Conservation (phyloP, 495 filamentous ascomycete genomes). For the Aspergillus coremiiformis region DNA sequence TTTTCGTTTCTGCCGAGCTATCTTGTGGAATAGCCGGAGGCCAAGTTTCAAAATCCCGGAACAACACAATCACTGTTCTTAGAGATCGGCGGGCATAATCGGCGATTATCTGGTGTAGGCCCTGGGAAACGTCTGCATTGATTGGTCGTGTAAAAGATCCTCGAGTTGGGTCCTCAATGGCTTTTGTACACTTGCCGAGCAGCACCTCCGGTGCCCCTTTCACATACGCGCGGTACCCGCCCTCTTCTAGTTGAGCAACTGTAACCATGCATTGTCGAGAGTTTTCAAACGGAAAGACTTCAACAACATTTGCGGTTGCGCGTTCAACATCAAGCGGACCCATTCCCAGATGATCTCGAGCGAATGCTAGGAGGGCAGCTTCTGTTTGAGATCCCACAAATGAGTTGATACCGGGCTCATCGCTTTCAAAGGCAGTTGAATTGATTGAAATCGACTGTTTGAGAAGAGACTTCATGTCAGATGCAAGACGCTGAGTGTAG, state of each 20-base stretch:
- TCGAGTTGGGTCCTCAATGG: not conserved
- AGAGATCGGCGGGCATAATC: slow-evolving; percentile 2
- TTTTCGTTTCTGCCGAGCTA: slow-evolving; percentile 31
- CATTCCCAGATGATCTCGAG: slow-evolving; percentile 46
- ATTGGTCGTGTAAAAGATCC: slow-evolving; percentile 6
- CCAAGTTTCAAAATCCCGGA: slow-evolving; percentile 46
- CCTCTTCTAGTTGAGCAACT: slow-evolving; percentile 42
- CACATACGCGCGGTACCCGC: slow-evolving; percentile 46
- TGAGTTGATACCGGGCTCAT: slow-evolving; percentile 35
- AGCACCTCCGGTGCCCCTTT: slow-evolving; percentile 56
- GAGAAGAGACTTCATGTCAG: slow-evolving; percentile 10
- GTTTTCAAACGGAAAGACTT: slow-evolving; percentile 54
- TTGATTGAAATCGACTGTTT: slow-evolving; percentile 43
- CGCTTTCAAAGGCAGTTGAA: slow-evolving; percentile 50
- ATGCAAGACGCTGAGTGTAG: slow-evolving; percentile 39
- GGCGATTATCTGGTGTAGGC: not conserved
- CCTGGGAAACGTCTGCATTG: slow-evolving; percentile 3
- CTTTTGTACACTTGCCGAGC: slow-evolving; percentile 30
- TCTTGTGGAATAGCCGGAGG: slow-evolving; percentile 40
- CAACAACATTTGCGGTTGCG: slow-evolving; percentile 41
- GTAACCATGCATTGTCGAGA: slow-evolving; percentile 50
- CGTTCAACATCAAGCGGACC: slow-evolving; percentile 40
- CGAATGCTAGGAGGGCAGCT: slow-evolving; percentile 48
- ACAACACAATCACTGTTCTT: slow-evolving; percentile 46
- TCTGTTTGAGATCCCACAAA: slow-evolving; percentile 56